Conservation (phyloP, 129 eudicot species). For the Chrysanthemum makinoi region DNA sequence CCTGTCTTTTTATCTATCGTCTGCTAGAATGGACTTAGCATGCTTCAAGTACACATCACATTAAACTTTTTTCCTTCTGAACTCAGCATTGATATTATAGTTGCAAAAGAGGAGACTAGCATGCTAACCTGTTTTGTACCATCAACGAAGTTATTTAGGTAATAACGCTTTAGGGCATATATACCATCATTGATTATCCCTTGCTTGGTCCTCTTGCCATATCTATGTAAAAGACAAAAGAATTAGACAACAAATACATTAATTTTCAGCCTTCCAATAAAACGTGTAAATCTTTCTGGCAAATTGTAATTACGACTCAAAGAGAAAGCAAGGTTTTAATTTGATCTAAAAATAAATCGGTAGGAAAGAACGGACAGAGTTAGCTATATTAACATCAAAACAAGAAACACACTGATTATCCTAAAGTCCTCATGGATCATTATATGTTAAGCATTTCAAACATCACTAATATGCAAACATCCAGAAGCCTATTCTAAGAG, state of each 20-base stretch:
- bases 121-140: slow-evolving; percentile 87
- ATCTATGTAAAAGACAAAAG: slow-evolving; percentile 42
- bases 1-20: slow-evolving; percentile 5
- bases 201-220: slow-evolving; percentile 68
- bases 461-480: background rate
- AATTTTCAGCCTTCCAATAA: slow-evolving; percentile 6
- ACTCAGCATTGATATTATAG: background rate
- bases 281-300: background rate
- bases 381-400: slow-evolving; percentile 4
- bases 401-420: slow-evolving; percentile 1
- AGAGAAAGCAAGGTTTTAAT: slow-evolving; percentile 11
- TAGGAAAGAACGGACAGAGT: slow-evolving; percentile 11
- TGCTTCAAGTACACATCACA: slow-evolving; percentile 9
- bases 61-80: slow-evolving; percentile 4
- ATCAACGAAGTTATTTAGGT: slow-evolving; percentile 84
- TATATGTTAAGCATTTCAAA: background rate
- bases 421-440: slow-evolving; percentile 1
- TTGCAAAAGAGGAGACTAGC: slow-evolving; percentile 9
- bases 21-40: background rate
- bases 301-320: slow-evolving; percentile 12
- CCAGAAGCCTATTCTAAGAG: background rate
- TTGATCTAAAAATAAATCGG: slow-evolving; percentile 9
- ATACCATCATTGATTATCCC: slow-evolving; percentile 77
- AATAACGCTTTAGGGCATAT: slow-evolving; percentile 82
- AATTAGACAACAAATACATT: slow-evolving; percentile 9